Evolutionary conservation across 805 yeast genomes (phyloP).

Genomic region (Pichia thaimueangensis): DNA sequence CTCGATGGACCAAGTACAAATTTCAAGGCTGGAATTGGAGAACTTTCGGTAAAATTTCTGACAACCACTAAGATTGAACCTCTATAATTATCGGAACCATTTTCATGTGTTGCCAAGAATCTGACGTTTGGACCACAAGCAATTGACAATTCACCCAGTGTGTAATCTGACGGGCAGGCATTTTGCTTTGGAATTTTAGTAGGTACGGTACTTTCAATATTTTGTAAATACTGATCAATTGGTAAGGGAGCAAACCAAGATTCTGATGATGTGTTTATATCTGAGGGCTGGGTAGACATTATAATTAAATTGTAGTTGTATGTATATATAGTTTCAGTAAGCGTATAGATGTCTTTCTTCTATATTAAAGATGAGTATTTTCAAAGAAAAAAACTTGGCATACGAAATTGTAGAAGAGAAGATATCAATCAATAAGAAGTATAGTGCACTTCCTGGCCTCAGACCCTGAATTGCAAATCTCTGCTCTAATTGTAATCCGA

Average conservation of each 20-base stretch:
- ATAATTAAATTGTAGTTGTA: too few relatives aligned
- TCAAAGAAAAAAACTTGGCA: too few relatives aligned
- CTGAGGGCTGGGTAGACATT: neutral
- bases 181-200: slow-evolving; percentile 12
- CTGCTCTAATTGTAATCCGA: too few relatives aligned
- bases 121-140: slow-evolving; percentile 77
- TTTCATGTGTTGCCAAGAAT: slow-evolving; percentile 56
- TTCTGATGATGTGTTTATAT: too few relatives aligned
- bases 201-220: slow-evolving; percentile 20
- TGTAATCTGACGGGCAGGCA: slow-evolving; percentile 20
- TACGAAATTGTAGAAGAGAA: too few relatives aligned
- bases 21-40: slow-evolving; percentile 15
- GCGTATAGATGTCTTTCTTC: too few relatives aligned
- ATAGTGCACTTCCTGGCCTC: too few relatives aligned
- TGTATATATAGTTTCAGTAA: too few relatives aligned
- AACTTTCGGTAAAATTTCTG: slow-evolving; percentile 28
- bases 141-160: slow-evolving; percentile 34
- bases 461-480: too few relatives aligned
- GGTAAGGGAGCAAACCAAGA: slow-evolving; percentile 29
- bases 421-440: too few relatives aligned
- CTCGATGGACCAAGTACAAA: slow-evolving; percentile 33
- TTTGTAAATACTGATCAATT: slow-evolving; percentile 18
- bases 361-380: too few relatives aligned
- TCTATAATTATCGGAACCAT: slow-evolving; percentile 45
- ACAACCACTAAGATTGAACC: slow-evolving; percentile 66